Evolutionary conservation across 768 basidiomycete genomes (phyloP), one percentile per base, ranked within the genome.

Genomic region (Lactifluus subvellereus): DNA sequence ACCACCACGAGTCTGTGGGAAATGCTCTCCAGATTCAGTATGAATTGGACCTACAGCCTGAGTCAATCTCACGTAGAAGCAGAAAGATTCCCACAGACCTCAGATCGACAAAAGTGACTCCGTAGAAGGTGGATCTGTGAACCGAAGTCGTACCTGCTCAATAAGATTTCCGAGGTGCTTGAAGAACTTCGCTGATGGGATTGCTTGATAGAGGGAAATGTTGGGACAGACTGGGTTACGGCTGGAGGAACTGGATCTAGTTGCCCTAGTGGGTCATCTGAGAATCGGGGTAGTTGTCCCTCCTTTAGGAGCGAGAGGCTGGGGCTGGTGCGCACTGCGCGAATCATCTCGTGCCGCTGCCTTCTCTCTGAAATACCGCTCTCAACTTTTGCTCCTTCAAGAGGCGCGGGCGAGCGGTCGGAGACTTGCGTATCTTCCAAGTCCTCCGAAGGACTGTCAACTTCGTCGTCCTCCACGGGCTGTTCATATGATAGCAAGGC

Each of bases 1-100:
- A 99, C 86, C 32, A 97, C 87, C 54, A 99, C 76, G 42, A 99
- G 80, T 54, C 91, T 83, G 71, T 96, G 96, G 67, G 88, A 93
- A 69, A 99, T 95, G 71, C 87, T 89, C 74, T 98, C 96, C 53
- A 99, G 81, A 18, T 85, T 82, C 53, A 94, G 82, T 57, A 98
- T 74, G 74, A 98, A 97, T 77, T 88, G 84, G 54, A 95, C 82
- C 88, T 95, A 69, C 59, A 60, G 66, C 59, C 68, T 59, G 11
- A 52, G 68, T 66, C 50, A 62, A 50, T 52, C 53, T 60, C 4
- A 47, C 32, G 37, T 37, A 14, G 30, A 37, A 27, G 40, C 6
- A 45, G 30, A 43, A 48, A 56, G 6, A 13, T 53, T 32, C 27
- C 66, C 32, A 76, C 83, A 61, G 70, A 88, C 93, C 85, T 88